Evolutionary conservation across 345 rosid genomes (phyloP).

Genomic region (Syzygium aqueum): DNA sequence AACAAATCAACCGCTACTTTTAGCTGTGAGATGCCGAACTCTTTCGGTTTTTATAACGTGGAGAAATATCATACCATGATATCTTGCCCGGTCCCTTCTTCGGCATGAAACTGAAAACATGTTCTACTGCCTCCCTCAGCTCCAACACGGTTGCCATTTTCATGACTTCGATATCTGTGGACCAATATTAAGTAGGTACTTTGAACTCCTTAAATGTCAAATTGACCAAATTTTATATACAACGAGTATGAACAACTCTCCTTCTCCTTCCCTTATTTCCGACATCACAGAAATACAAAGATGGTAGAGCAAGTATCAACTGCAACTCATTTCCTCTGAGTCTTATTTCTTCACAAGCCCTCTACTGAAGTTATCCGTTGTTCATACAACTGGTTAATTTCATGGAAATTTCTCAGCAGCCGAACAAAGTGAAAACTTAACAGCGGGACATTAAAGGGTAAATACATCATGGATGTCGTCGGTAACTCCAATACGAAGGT

Average conservation of each 20-base stretch:
- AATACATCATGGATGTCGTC: neutral
- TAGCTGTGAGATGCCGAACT: neutral
- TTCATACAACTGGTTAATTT: neutral
- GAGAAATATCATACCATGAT: constrained; percentile 48
- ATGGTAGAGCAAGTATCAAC: neutral
- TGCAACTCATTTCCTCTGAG: neutral
- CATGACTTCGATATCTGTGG: constrained; percentile 48
- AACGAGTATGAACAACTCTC: neutral
- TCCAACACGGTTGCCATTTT: constrained; percentile 56
- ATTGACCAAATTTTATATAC: neutral
- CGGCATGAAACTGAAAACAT: constrained; percentile 55
- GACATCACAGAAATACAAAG: neutral
- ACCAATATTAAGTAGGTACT: neutral
- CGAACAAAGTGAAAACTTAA: neutral
- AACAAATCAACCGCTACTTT: neutral
- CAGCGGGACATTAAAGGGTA: neutral
- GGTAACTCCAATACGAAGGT: neutral
- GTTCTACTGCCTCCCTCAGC: constrained; percentile 73
- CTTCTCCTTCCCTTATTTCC: neutral
- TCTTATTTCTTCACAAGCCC: neutral
- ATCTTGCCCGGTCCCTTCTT: constrained; percentile 49
- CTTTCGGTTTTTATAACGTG: neutral
- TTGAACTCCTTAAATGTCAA: neutral
- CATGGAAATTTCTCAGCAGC: neutral
- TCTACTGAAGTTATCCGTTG: neutral